Evolutionary conservation across 768 basidiomycete species (phyloP).

Genomic region (Rhizopogon rudus): DNA sequence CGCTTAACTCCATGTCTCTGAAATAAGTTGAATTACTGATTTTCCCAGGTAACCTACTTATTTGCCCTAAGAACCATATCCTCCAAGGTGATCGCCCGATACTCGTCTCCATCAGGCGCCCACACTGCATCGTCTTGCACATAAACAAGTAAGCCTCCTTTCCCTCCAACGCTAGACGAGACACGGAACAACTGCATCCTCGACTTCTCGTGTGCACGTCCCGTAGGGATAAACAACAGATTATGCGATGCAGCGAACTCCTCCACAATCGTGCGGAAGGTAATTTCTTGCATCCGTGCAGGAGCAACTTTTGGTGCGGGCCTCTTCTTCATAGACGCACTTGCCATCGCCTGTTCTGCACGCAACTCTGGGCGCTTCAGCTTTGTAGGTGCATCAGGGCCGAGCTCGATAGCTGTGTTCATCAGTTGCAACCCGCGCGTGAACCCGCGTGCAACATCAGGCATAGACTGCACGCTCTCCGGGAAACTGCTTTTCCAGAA

Average conservation of each 20-base stretch:
- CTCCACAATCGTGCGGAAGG: conserved; percentile 91
- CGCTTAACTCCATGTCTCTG: no score
- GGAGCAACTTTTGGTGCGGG: conserved; percentile 35
- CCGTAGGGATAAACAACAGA: conserved; percentile 84
- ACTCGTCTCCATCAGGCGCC: conserved; percentile 64
- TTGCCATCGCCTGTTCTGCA: conserved; percentile 35
- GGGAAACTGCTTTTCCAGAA: conserved; percentile 85
- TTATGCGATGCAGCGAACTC: conserved; percentile 84
- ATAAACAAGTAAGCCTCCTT: conserved; percentile 85
- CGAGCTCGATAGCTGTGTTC: conserved; percentile 89
- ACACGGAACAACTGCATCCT: conserved; percentile 89
- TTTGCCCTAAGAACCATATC: conserved; percentile 77
- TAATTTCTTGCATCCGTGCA: conserved; percentile 71
- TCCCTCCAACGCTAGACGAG: conserved; percentile 72
- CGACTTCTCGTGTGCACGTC: conserved; percentile 76
- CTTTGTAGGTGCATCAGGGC: conserved; percentile 64
- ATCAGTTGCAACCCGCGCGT: conserved; percentile 87
- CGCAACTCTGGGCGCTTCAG: conserved; percentile 65
- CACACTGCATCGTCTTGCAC: conserved; percentile 93
- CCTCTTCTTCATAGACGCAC: conserved; percentile 15
- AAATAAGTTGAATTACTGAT: no score
- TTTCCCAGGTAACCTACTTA: conserved; percentile 10
- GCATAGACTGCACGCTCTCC: conserved; percentile 58
- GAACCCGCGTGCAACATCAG: conserved; percentile 74
- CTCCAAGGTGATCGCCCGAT: conserved; percentile 77